Conservation (phyloP, 768 basidiomycete species). For the Boletus tylopilopsis region DNA sequence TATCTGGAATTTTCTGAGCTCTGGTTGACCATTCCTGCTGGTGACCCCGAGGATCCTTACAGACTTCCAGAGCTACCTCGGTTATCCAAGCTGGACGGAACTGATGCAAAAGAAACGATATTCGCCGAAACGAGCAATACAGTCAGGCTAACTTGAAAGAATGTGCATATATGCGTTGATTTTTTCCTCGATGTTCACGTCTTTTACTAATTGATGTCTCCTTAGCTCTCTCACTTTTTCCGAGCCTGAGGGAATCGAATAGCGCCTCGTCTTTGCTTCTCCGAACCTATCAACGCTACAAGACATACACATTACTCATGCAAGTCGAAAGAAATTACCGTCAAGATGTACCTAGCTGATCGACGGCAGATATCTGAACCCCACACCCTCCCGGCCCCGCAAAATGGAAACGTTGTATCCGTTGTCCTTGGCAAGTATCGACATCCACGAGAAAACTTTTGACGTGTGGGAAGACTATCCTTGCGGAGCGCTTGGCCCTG, state of each 20-base stretch:
- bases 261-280: slow-evolving; percentile 43
- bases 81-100: slow-evolving; percentile 47
- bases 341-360: slow-evolving; percentile 1
- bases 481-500: slow-evolving; percentile 80
- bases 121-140: slow-evolving; percentile 41
- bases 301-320: slow-evolving; percentile 72
- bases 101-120: slow-evolving; percentile 34
- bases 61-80: slow-evolving; percentile 56
- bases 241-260: slow-evolving; percentile 49
- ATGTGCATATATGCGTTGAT: slow-evolving; percentile 69
- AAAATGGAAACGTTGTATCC: slow-evolving; percentile 76
- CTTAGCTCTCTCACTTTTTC: slow-evolving; percentile 73
- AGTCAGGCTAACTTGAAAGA: slow-evolving; percentile 35
- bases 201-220: neutral
- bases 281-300: slow-evolving; percentile 36
- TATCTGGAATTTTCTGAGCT: slow-evolving; percentile 74
- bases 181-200: neutral
- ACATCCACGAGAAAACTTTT: slow-evolving; percentile 71
- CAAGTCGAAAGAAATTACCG: no score
- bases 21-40: slow-evolving; percentile 75
- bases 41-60: slow-evolving; percentile 45
- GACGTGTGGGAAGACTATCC: slow-evolving; percentile 81
- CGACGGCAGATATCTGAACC: slow-evolving; percentile 63
- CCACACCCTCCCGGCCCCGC: slow-evolving; percentile 66
- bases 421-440: slow-evolving; percentile 90